phyloP scores from a whole-genome alignment of 768 basidiomycete species.

The Kwoniella botswanensis region DNA sequence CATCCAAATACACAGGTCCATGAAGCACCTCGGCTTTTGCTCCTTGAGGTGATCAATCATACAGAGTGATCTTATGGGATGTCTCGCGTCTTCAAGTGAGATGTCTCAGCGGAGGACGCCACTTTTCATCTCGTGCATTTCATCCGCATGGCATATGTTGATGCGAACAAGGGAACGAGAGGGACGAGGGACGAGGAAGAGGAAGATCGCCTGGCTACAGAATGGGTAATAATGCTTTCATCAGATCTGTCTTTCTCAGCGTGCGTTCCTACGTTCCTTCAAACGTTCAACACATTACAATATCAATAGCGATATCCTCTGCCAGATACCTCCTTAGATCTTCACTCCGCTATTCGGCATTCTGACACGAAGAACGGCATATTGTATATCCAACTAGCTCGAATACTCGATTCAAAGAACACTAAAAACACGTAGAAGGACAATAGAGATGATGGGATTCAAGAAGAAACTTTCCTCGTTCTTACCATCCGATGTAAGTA shows the following conservation, averaged over 20 bases:
- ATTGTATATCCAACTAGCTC: too few species aligned
- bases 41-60: background rate
- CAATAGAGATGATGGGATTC: slow-evolving; percentile 13
- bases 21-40: background rate
- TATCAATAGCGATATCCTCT: too few species aligned
- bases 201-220: background rate
- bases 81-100: too few species aligned
- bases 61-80: background rate
- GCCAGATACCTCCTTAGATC: too few species aligned
- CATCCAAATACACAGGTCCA: background rate
- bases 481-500: slow-evolving; percentile 36
- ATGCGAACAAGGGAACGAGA: background rate
- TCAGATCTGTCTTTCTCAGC: too few species aligned
- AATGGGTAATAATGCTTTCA: background rate
- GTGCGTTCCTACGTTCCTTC: background rate
- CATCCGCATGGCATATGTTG: background rate
- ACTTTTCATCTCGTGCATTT: background rate
- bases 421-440: background rate
- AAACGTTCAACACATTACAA: too few species aligned
- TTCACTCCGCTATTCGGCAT: too few species aligned
- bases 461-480: slow-evolving; percentile 37
- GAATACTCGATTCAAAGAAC: background rate
- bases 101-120: background rate
- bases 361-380: too few species aligned
- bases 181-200: background rate